Percentiles rank a stretch among this genome's conserved stretches.
Conservation (phyloP, 345 rosid genomes). For the Syzygium aromaticum region DNA sequence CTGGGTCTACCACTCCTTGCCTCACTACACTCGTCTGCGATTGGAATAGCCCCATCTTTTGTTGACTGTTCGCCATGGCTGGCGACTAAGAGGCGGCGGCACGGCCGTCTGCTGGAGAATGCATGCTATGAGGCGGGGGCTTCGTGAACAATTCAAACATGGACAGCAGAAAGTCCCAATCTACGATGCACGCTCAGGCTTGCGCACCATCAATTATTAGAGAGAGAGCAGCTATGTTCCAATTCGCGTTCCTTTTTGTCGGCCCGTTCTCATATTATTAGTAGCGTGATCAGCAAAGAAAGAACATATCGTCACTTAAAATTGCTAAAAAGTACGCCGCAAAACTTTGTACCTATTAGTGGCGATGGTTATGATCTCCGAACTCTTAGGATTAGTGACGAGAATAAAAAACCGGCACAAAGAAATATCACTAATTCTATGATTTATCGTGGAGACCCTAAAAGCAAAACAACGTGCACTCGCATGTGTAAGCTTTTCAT, state of each 20-base stretch:
- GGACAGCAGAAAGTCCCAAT: background rate
- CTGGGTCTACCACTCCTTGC: background rate
- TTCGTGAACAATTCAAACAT: no score
- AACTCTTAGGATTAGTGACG: background rate
- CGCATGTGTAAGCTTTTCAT: background rate
- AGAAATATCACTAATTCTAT: background rate
- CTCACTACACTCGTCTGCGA: background rate
- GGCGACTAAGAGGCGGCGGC: rapidly evolving
- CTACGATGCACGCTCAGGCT: no score
- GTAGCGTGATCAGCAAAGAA: background rate
- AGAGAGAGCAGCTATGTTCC: background rate
- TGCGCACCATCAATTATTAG: rapidly evolving
- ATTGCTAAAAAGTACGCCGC: background rate
- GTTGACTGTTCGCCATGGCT: background rate
- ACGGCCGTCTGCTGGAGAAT: background rate
- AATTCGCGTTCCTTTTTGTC: background rate
- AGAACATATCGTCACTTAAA: background rate
- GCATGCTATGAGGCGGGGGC: background rate
- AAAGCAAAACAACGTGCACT: background rate
- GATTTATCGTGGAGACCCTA: background rate
- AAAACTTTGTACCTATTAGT: background rate
- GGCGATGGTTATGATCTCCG: background rate
- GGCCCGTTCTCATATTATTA: background rate
- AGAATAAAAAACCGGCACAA: background rate
- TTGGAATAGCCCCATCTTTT: background rate